These are phyloP conservation scores for Pythium aquatile DNA, from an alignment of 352 stramenopile genomes.

Conservation along the genomic window DNA sequence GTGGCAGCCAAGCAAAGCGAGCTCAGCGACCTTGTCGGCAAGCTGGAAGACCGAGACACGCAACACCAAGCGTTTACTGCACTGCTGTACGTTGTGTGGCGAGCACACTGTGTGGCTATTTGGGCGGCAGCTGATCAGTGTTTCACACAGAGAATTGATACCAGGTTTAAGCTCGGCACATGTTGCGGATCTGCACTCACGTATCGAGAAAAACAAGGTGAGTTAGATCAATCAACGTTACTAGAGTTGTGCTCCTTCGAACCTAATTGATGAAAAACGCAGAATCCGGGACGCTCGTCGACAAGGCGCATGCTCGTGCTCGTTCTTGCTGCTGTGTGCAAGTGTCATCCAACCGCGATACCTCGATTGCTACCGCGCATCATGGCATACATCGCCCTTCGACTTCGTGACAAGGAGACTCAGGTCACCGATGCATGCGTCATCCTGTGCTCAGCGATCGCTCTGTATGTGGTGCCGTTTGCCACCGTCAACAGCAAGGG, in stretches of 20 bases:
- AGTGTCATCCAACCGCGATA: constrained; percentile 35
- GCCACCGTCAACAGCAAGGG: constrained; percentile 19
- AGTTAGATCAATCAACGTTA: neutral
- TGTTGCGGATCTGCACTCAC: constrained; percentile 38
- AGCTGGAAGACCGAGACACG: constrained; percentile 64
- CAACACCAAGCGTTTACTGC: constrained; percentile 57
- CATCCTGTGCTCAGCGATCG: constrained; percentile 50
- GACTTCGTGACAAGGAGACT: constrained; percentile 52
- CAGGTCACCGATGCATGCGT: constrained; percentile 56
- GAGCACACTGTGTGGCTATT: neutral
- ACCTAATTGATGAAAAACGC: neutral
- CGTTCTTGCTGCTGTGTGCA: constrained; percentile 51
- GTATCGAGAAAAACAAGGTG: constrained; percentile 69
- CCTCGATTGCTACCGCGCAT: constrained; percentile 44
- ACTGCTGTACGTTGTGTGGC: constrained; percentile 35
- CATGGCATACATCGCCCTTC: constrained; percentile 42
- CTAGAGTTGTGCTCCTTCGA: too few relatives aligned
- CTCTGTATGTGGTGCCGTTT: constrained; percentile 41
- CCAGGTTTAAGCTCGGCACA: constrained; percentile 35
- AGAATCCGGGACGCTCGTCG: constrained; percentile 44
- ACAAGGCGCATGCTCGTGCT: constrained; percentile 62
- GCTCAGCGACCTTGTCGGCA: constrained; percentile 48
- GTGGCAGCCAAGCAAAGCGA: constrained; percentile 34
- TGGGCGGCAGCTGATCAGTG: neutral
- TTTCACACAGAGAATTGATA: constrained; percentile 35